phyloP scores from a whole-genome alignment of 257 asterid genomes.

The Nyctanthes arbortristis region DNA sequence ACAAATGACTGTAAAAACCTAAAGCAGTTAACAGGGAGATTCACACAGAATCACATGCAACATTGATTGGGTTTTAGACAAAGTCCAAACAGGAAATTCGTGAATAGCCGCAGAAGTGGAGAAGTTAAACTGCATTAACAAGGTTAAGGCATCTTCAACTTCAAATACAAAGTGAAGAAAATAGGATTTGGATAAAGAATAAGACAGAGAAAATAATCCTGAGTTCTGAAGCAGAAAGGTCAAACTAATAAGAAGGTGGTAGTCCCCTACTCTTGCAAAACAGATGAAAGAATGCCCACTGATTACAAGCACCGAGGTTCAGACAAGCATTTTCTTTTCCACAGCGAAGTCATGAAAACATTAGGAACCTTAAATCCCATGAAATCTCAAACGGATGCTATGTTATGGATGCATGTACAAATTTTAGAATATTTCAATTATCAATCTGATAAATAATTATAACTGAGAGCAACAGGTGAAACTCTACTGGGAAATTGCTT shows the following conservation, averaged over 20 bases:
- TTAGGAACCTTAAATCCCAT: conserved; percentile 5
- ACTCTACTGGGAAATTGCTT: conserved; percentile 3
- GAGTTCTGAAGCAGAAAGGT: too few relatives aligned
- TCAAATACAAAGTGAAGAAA: background rate
- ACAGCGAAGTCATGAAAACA: conserved; percentile 7
- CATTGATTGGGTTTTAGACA: conserved; percentile 1
- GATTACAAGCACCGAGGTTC: background rate
- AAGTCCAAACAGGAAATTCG: background rate
- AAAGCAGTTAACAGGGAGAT: conserved; percentile 5
- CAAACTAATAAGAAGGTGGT: too few relatives aligned
- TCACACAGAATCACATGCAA: conserved; percentile 6
- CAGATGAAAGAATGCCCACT: background rate
- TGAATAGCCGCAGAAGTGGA: conserved; percentile 1
- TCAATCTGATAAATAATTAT: background rate
- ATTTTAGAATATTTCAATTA: background rate
- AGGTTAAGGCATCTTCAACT: background rate
- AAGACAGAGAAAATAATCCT: too few relatives aligned
- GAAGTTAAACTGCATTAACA: conserved; percentile 3
- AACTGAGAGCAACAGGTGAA: background rate
- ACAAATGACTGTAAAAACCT: conserved; percentile 22
- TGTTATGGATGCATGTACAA: background rate
- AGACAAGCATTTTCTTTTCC: conserved; percentile 1
- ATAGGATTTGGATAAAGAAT: too few relatives aligned
- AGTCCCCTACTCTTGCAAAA: too few relatives aligned
- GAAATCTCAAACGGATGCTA: conserved; percentile 1